Percentiles rank a stretch among this genome's conserved stretches.
Evolutionary conservation across 2,329 filamentous ascomycete genomes (phyloP).

Genomic region (Fusarium torreyae): DNA sequence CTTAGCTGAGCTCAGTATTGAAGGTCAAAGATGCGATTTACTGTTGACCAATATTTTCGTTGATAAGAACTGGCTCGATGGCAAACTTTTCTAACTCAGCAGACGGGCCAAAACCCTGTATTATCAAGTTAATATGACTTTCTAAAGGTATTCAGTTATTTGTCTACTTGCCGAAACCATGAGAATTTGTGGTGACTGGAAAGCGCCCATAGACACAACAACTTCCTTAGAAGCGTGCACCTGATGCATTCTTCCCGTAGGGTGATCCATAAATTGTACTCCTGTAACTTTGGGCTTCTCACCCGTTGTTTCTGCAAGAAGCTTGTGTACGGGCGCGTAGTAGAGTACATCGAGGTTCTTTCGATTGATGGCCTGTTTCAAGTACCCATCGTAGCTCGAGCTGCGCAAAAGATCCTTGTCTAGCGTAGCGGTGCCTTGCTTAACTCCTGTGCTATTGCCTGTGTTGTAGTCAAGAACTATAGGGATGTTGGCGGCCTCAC

Average conservation of each 20-base stretch:
- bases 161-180: slow-evolving; percentile 10
- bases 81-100: slow-evolving; percentile 7
- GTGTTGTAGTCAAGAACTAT: slow-evolving; percentile 15
- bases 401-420: slow-evolving; percentile 12
- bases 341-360: slow-evolving; percentile 8
- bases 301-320: not conserved
- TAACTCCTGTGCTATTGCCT: slow-evolving; percentile 8
- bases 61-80: slow-evolving; percentile 19
- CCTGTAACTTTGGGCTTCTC: not conserved
- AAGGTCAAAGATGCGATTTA: not conserved
- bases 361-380: slow-evolving; percentile 2
- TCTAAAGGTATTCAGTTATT: rapidly evolving
- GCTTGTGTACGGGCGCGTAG: slow-evolving; percentile 16
- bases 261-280: slow-evolving; percentile 14
- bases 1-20: rapidly evolving
- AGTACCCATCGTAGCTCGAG: slow-evolving; percentile 14
- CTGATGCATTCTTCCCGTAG: slow-evolving; percentile 1
- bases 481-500: slow-evolving; percentile 7
- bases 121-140: not conserved
- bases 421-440: slow-evolving; percentile 18
- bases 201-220: slow-evolving; percentile 10
- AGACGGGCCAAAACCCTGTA: slow-evolving; percentile 1
- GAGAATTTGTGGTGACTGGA: slow-evolving; percentile 15
- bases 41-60: slow-evolving; percentile 28
- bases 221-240: slow-evolving; percentile 14